Evolutionary conservation across 495 filamentous ascomycete species (phyloP), one percentile per base, ranked within the genome.

Genomic region (Pyrenula massariospora): DNA sequence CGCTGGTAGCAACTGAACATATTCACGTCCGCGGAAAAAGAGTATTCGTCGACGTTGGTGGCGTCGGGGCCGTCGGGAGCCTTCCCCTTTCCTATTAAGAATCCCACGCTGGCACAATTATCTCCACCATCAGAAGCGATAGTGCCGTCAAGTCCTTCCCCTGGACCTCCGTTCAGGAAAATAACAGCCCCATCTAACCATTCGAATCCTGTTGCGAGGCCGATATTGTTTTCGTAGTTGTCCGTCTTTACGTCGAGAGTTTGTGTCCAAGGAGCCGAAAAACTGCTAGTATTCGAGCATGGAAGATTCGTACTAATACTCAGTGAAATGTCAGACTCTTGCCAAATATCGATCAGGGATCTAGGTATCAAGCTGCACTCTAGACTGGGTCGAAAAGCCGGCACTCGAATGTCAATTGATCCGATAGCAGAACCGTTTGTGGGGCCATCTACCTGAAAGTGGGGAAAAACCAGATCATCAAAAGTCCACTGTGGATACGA

Each of bases 401-500:
- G 58, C 10, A 57, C 5, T 48, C 53, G 11, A 2, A 57, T 47
- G 3, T 36, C 1, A 15, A 10, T 42, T 21, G 53, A 22, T 2
- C 20, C 12, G 12, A 12, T 24, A 12, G 31, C 19, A 20, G 12
- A 42, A 25, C 22, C 20, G 48, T 56, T 57, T n/a, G 25, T 3
- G 10, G 54, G 23, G n/a, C 50, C 24, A 25, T 50, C 25, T 0
- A 54, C 48, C 24, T 48, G 19, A 22, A 31, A 49, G 24, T 58
- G 51, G 0, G 57, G 19, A 47, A 62, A 50, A 0, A 55, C 59
- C 1, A 64, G 56, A n/a, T 62, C 52, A 2, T 58, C 54, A 36
- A 61, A 64, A 12, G 62, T 64, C 59, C 59, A 64, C 21, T 54
- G 36, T 0, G 62, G 62, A 23, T 61, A 59, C 0, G 62, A 58